phyloP scores from a whole-genome alignment of 768 basidiomycete genomes.

The Macrolepiota fuliginosa region DNA sequence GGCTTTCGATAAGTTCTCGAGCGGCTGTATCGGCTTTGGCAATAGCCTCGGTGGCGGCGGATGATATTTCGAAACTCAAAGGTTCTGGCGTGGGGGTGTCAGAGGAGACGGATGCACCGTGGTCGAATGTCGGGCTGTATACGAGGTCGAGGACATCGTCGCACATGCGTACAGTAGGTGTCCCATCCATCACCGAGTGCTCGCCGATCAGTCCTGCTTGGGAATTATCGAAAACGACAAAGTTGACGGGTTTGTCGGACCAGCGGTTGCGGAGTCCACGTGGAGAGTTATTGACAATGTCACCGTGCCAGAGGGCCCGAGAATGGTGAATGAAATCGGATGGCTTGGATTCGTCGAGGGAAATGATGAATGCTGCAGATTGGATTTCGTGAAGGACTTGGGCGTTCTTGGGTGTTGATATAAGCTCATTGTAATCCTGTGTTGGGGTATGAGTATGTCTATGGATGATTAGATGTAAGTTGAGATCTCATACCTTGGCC shows the following conservation, averaged over 20 bases:
- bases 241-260: conserved; percentile 89
- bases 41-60: conserved; percentile 49
- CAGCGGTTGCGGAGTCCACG: conserved; percentile 72
- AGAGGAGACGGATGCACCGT: conserved; percentile 36
- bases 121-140: conserved; percentile 60
- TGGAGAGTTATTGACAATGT: conserved; percentile 42
- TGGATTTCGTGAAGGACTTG: conserved; percentile 70
- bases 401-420: conserved; percentile 58
- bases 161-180: conserved; percentile 72
- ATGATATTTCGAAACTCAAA: conserved; percentile 62
- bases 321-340: conserved; percentile 55
- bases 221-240: conserved; percentile 82
- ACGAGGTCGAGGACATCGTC: conserved; percentile 66
- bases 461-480: background rate
- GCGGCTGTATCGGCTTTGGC: conserved; percentile 52
- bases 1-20: conserved; percentile 55
- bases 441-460: background rate
- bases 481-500: conserved; percentile 61
- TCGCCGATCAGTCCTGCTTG: conserved; percentile 90
- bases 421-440: conserved; percentile 65
- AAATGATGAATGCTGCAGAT: conserved; percentile 82
- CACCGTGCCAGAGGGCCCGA: conserved; percentile 81
- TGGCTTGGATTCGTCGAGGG: conserved; percentile 66
- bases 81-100: conserved; percentile 38
- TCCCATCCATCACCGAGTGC: conserved; percentile 90